These are phyloP conservation scores for Aspergillus sp. DNA, from an alignment of 2,329 filamentous ascomycete genomes.

Conservation along the genomic window DNA sequence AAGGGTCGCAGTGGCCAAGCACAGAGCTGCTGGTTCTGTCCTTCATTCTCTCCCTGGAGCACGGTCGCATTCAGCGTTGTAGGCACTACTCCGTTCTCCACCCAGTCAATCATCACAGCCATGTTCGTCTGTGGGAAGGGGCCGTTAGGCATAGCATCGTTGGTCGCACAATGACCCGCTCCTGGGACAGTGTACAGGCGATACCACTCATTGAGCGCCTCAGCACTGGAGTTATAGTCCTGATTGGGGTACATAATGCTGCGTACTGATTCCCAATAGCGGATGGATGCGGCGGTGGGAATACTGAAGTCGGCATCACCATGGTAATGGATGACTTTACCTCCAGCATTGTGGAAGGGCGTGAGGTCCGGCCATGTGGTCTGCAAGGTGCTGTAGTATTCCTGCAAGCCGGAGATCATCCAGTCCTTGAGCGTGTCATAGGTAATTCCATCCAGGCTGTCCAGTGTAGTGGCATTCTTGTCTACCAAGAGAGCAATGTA, in stretches of 20 bases:
- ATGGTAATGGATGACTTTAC: slow-evolving; percentile 61
- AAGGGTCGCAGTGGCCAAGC: slow-evolving; percentile 36
- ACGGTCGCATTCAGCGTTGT: slow-evolving; percentile 47
- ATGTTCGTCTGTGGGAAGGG: slow-evolving; percentile 51
- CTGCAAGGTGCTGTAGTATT: slow-evolving; percentile 55
- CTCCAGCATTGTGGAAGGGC: slow-evolving; percentile 51
- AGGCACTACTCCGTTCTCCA: slow-evolving; percentile 52
- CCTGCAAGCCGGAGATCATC: slow-evolving; percentile 53
- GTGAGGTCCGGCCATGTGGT: slow-evolving; percentile 58
- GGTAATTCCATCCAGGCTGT: slow-evolving; percentile 50
- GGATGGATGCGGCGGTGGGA: slow-evolving; percentile 56
- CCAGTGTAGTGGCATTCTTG: slow-evolving; percentile 40
- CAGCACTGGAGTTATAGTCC: slow-evolving; percentile 40
- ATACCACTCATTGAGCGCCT: slow-evolving; percentile 56
- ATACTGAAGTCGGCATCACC: slow-evolving; percentile 58
- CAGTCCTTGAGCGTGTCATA: slow-evolving; percentile 60
- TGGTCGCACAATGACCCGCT: slow-evolving; percentile 54
- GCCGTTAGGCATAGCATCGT: slow-evolving; percentile 45
- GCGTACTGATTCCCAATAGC: slow-evolving; percentile 58
- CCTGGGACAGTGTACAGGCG: slow-evolving; percentile 57
- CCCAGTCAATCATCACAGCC: slow-evolving; percentile 53
- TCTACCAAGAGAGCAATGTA: slow-evolving; percentile 36
- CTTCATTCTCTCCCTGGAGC: slow-evolving; percentile 30
- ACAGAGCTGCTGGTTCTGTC: slow-evolving; percentile 37
- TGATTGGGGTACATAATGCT: slow-evolving; percentile 51